Evolutionary conservation across 2,329 filamentous ascomycete genomes (phyloP).

Genomic region (Monosporascus sp.): DNA sequence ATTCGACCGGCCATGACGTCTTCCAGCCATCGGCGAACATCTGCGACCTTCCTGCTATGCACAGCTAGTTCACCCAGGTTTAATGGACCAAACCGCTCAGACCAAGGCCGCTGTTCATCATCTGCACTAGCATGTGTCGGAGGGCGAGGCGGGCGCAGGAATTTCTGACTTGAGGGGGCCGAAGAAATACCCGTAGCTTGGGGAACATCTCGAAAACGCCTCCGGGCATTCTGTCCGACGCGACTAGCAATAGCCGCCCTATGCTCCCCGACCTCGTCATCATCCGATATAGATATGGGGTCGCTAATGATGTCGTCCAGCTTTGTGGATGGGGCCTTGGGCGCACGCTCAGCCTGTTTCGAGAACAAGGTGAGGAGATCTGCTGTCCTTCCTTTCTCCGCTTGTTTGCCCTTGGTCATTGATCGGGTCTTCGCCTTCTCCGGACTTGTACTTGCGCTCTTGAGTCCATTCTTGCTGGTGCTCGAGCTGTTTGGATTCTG

Average conservation of each 20-base stretch:
- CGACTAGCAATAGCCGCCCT: constrained; percentile 47
- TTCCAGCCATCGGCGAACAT: constrained; percentile 79
- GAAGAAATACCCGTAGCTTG: constrained; percentile 17
- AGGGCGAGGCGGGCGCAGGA: constrained; percentile 38
- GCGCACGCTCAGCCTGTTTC: constrained; percentile 49
- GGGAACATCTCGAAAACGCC: constrained; percentile 39
- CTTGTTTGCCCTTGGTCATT: constrained; percentile 29
- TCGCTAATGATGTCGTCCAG: constrained; percentile 49
- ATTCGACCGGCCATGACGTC: constrained; percentile 61
- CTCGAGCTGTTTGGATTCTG: constrained; percentile 14
- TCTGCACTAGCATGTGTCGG: constrained; percentile 25
- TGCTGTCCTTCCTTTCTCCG: constrained; percentile 48
- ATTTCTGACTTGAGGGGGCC: constrained; percentile 41
- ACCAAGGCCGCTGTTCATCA: constrained; percentile 72
- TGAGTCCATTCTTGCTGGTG: constrained; percentile 18
- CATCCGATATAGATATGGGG: constrained; percentile 58
- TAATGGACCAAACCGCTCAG: constrained; percentile 71
- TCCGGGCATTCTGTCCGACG: constrained; percentile 50
- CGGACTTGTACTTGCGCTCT: constrained; percentile 41
- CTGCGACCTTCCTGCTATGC: constrained; percentile 87
- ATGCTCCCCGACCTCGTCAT: constrained; percentile 49
- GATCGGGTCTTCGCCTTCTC: constrained; percentile 32
- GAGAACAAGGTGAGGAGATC: constrained; percentile 57
- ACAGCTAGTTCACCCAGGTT: constrained; percentile 82
- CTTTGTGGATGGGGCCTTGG: constrained; percentile 26